phyloP scores from a whole-genome alignment of 2,329 filamentous ascomycete genomes.

The Penicillium oxalicum region DNA sequence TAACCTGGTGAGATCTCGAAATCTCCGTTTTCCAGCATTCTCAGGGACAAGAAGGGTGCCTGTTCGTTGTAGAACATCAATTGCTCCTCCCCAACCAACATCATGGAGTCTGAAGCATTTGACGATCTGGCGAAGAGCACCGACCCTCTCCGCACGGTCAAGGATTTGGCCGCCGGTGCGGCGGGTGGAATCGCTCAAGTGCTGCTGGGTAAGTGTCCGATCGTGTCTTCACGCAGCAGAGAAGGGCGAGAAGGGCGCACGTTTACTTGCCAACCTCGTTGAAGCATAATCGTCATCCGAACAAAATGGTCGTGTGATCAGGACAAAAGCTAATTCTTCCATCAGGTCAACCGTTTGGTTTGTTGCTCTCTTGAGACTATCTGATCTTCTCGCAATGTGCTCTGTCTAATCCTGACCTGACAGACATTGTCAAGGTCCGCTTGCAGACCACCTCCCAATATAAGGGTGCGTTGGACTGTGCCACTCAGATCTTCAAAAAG shows the following conservation, averaged over 20 bases:
- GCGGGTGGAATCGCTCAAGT: conserved; percentile 92
- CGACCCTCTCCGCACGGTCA: conserved; percentile 58
- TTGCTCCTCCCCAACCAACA: conserved; percentile 2
- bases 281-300: too few species aligned
- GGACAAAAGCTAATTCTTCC: conserved; percentile 22
- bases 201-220: conserved; percentile 64
- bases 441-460: conserved; percentile 85
- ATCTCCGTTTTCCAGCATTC: too few species aligned
- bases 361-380: conserved; percentile 19
- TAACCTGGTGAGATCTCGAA: conserved; percentile 1
- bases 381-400: neutral
- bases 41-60: neutral
- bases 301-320: too few species aligned
- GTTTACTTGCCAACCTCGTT: too few species aligned
- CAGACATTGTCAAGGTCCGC: conserved; percentile 95
- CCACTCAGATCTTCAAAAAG: conserved; percentile 74
- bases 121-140: conserved; percentile 35
- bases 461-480: conserved; percentile 71
- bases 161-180: conserved; percentile 87
- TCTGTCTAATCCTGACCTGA: conserved; percentile 15
- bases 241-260: neutral
- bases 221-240: neutral
- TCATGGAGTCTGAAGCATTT: conserved; percentile 32
- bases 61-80: conserved; percentile 3
- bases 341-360: conserved; percentile 61